Evolutionary conservation across 495 filamentous ascomycete species (phyloP).

Genomic region (Stereocaulon alpinum): DNA sequence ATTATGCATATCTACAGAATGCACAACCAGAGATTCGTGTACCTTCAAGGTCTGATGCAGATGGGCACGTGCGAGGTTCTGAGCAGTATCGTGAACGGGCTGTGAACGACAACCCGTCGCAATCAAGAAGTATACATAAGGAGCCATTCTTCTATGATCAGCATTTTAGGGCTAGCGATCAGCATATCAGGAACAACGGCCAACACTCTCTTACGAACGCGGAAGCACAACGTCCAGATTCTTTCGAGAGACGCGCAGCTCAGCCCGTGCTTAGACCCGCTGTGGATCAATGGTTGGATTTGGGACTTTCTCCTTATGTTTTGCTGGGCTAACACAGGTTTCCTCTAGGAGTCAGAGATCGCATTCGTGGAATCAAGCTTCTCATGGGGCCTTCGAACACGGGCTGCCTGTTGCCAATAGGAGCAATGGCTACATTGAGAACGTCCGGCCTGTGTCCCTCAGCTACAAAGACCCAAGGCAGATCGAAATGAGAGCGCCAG

Average conservation of each 20-base stretch:
- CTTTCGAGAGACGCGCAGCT: background rate
- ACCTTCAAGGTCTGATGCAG: background rate
- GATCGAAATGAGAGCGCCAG: background rate
- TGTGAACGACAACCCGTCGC: background rate
- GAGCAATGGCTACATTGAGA: background rate
- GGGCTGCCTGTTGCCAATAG: background rate
- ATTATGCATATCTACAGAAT: background rate
- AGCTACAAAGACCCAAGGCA: background rate
- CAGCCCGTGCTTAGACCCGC: background rate
- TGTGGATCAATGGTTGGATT: slow-evolving; percentile 3
- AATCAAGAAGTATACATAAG: background rate
- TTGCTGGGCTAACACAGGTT: background rate
- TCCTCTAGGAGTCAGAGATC: background rate
- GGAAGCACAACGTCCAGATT: background rate
- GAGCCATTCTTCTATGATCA: background rate
- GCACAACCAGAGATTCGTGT: no score
- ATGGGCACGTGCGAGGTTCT: background rate
- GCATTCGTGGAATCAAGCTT: background rate
- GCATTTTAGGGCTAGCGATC: background rate
- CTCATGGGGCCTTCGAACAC: background rate
- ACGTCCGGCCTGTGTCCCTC: background rate
- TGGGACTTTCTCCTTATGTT: background rate
- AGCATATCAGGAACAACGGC: background rate
- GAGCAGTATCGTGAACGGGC: background rate
- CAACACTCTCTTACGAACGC: background rate